phyloP scores from a whole-genome alignment of 306 rosid species.

The Purshia tridentata region DNA sequence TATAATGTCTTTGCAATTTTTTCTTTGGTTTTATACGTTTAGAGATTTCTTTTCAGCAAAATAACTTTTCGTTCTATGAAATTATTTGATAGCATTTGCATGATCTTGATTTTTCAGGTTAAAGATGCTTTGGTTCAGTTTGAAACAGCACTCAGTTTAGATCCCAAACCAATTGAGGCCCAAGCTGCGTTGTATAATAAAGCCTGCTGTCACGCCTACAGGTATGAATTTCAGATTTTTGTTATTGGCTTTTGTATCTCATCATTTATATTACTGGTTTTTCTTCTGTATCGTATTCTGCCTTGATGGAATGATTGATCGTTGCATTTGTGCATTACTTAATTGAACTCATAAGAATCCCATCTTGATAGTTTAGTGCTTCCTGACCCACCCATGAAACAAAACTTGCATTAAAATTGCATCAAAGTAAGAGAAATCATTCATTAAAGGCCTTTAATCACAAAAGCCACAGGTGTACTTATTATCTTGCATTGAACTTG shows the following conservation, averaged over 20 bases:
- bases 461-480: background rate
- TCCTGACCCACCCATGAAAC: background rate
- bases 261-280: background rate
- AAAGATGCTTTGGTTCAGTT: slow-evolving; percentile 88
- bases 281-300: no score
- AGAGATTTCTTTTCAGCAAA: background rate
- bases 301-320: no score
- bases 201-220: slow-evolving; percentile 96
- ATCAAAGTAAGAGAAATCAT: background rate
- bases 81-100: slow-evolving; percentile 3
- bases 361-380: no score
- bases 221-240: slow-evolving; percentile 34
- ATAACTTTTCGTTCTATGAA: background rate
- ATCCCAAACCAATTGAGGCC: slow-evolving; percentile 83
- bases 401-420: no score
- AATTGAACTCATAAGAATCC: no score
- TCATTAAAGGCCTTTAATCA: background rate
- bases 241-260: background rate
- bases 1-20: background rate
- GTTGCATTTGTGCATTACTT: no score
- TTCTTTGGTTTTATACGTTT: background rate
- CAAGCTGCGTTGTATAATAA: slow-evolving; percentile 96
- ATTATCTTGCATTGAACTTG: background rate
- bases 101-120: slow-evolving; percentile 57
- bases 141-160: slow-evolving; percentile 75